Conservation (phyloP, 768 basidiomycete genomes). For the Erythrobasidium yunnanense region DNA sequence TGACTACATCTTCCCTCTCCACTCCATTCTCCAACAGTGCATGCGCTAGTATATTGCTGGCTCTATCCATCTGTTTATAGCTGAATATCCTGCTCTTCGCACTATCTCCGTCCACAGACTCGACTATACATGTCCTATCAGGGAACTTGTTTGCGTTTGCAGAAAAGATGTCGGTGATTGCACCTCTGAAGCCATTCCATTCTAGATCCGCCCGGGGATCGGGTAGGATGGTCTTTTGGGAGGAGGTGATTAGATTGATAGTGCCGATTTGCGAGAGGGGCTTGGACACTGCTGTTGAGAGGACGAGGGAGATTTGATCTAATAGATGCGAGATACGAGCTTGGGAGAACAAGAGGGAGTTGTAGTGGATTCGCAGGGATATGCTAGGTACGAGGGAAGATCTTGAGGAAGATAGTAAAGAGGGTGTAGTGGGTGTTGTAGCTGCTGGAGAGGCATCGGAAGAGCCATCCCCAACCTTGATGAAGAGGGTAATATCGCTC, state of each 20-base stretch:
- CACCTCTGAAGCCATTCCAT: slow-evolving; percentile 96
- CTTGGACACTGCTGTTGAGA: slow-evolving; percentile 59
- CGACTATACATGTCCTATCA: slow-evolving; percentile 76
- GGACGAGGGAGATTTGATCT: slow-evolving; percentile 69
- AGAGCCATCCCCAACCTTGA: slow-evolving; percentile 52
- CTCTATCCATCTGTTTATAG: slow-evolving; percentile 68
- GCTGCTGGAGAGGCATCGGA: slow-evolving; percentile 45
- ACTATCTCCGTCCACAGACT: slow-evolving; percentile 49
- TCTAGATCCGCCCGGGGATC: slow-evolving; percentile 76
- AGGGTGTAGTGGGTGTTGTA: slow-evolving; percentile 13
- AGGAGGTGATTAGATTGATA: slow-evolving; percentile 63
- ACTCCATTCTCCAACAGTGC: slow-evolving; percentile 75
- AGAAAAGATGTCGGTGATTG: slow-evolving; percentile 90
- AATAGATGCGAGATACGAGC: slow-evolving; percentile 64
- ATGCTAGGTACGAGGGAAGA: slow-evolving; percentile 58
- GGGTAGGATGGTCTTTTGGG: slow-evolving; percentile 62
- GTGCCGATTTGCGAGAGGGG: slow-evolving; percentile 64
- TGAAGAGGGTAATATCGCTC: slow-evolving; percentile 85
- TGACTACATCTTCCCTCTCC: slow-evolving; percentile 87
- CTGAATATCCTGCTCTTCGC: slow-evolving; percentile 54
- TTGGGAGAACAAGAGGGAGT: slow-evolving; percentile 80
- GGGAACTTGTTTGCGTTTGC: slow-evolving; percentile 69
- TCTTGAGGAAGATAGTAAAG: slow-evolving; percentile 41
- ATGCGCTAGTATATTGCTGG: slow-evolving; percentile 81
- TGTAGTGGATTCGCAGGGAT: slow-evolving; percentile 76